These are phyloP conservation scores for Aspergillus egyptiacus DNA, from an alignment of 495 filamentous ascomycete genomes.

Conservation along the genomic window DNA sequence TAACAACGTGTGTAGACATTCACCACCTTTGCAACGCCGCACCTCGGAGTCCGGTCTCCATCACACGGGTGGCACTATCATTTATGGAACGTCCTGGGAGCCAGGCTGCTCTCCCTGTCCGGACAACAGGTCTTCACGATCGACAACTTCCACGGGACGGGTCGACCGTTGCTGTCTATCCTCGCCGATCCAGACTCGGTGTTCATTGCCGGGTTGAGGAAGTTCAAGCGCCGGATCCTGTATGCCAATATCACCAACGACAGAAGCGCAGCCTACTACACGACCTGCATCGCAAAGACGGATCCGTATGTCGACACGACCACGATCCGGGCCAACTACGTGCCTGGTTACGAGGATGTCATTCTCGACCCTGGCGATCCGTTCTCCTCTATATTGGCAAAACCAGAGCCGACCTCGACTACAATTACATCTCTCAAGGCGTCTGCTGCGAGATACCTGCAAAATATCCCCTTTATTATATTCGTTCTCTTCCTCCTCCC, in stretches of 20 bases:
- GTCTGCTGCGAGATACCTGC: no score
- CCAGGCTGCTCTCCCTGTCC: slow-evolving; percentile 68
- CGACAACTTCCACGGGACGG: slow-evolving; percentile 77
- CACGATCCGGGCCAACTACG: slow-evolving; percentile 61
- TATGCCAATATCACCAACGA: slow-evolving; percentile 89
- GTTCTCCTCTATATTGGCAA: slow-evolving; percentile 47
- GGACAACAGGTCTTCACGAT: slow-evolving; percentile 83
- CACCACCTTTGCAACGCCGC: slow-evolving; percentile 84
- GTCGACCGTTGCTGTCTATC: slow-evolving; percentile 69
- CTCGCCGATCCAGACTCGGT: slow-evolving; percentile 80
- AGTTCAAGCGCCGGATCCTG: slow-evolving; percentile 64
- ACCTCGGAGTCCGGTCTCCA: slow-evolving; percentile 79
- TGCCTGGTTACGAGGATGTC: slow-evolving; percentile 66
- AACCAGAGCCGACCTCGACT: no score
- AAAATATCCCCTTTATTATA: no score
- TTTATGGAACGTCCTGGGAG: slow-evolving; percentile 76
- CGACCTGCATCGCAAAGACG: slow-evolving; percentile 62
- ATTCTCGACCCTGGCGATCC: slow-evolving; percentile 66
- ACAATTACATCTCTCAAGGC: no score
- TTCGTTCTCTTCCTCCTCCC: no score
- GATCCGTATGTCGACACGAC: slow-evolving; percentile 69
- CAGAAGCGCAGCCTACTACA: slow-evolving; percentile 73
- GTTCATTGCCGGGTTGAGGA: slow-evolving; percentile 72
- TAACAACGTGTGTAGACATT: no score
- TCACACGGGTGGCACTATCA: slow-evolving; percentile 58